These are phyloP conservation scores for Umbelopsis isabellina DNA, from an alignment of 192 early-diverging fungal genomes.

Conservation along the genomic window DNA sequence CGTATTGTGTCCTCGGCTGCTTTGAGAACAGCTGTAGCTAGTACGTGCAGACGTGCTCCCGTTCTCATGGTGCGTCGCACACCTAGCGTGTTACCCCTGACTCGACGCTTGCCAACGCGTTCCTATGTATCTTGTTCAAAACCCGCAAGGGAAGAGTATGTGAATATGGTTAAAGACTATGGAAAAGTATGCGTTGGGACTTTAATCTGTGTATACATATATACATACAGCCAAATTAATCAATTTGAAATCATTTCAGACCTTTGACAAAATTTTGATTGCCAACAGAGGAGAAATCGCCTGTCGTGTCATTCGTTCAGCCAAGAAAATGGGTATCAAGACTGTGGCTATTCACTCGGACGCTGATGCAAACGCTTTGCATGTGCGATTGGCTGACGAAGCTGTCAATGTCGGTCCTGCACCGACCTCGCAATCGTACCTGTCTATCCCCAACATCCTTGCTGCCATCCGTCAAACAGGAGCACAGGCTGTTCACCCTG, in stretches of 20 bases:
- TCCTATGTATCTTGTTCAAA: slow-evolving; percentile 10
- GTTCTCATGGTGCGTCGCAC: not conserved
- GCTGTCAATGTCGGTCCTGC: slow-evolving; percentile 83
- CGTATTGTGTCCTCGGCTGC: slow-evolving; percentile 21
- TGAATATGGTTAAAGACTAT: slow-evolving; percentile 4
- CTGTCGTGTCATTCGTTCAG: slow-evolving; percentile 88
- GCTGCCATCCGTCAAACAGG: slow-evolving; percentile 74
- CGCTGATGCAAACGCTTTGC: slow-evolving; percentile 83
- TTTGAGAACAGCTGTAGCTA: slow-evolving; percentile 2
- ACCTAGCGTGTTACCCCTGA: not conserved
- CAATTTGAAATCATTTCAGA: slow-evolving; percentile 37
- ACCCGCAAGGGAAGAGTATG: not conserved
- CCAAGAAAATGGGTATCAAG: slow-evolving; percentile 91
- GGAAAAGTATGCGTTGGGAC: not conserved
- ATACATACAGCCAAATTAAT: not conserved
- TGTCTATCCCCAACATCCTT: slow-evolving; percentile 80
- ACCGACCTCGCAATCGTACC: slow-evolving; percentile 79
- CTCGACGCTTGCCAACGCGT: not conserved
- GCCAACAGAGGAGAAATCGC: slow-evolving; percentile 98
- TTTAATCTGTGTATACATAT: not conserved
- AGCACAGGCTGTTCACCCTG: slow-evolving; percentile 93
- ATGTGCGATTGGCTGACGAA: slow-evolving; percentile 90
- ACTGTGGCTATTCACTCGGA: slow-evolving; percentile 95
- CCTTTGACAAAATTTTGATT: slow-evolving; percentile 91
- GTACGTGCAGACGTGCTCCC: not conserved